These are phyloP conservation scores for Talaromyces rugulosus DNA, from an alignment of 2,329 filamentous ascomycete genomes.

Conservation along the genomic window DNA sequence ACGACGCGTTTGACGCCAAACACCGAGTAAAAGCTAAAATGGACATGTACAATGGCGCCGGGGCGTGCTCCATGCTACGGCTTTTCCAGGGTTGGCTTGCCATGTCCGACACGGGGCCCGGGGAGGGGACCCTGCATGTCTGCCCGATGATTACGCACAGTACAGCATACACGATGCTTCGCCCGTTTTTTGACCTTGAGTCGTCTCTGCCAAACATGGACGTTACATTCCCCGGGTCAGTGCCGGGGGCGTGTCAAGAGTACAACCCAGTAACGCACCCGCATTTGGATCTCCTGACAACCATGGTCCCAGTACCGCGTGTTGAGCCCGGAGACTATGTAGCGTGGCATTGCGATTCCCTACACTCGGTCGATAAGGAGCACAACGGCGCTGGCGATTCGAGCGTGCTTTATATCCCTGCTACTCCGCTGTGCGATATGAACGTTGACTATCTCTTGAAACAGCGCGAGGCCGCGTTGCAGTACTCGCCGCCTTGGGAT, in stretches of 20 bases:
- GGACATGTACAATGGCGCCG: conserved; percentile 75
- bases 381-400: conserved; percentile 71
- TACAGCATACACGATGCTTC: conserved; percentile 74
- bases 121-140: conserved; percentile 75
- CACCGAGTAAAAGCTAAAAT: conserved; percentile 63
- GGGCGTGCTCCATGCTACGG: conserved; percentile 78
- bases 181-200: conserved; percentile 72
- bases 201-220: conserved; percentile 39
- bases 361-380: conserved; percentile 78
- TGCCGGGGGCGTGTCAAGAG: conserved; percentile 65
- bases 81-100: conserved; percentile 86
- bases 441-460: conserved; percentile 68
- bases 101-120: conserved; percentile 67
- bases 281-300: conserved; percentile 61
- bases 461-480: conserved; percentile 67
- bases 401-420: conserved; percentile 84
- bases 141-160: conserved; percentile 72
- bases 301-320: conserved; percentile 68
- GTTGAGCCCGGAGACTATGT: conserved; percentile 73
- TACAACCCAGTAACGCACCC: conserved; percentile 62
- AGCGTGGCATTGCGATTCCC: conserved; percentile 72
- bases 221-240: conserved; percentile 62
- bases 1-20: conserved; percentile 77
- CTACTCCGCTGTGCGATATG: conserved; percentile 70
- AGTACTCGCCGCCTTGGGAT: conserved; percentile 64